Percentiles rank a stretch among this genome's conserved stretches.
phyloP scores from a whole-genome alignment of 768 basidiomycete species.

The Chalciporus chontae region DNA sequence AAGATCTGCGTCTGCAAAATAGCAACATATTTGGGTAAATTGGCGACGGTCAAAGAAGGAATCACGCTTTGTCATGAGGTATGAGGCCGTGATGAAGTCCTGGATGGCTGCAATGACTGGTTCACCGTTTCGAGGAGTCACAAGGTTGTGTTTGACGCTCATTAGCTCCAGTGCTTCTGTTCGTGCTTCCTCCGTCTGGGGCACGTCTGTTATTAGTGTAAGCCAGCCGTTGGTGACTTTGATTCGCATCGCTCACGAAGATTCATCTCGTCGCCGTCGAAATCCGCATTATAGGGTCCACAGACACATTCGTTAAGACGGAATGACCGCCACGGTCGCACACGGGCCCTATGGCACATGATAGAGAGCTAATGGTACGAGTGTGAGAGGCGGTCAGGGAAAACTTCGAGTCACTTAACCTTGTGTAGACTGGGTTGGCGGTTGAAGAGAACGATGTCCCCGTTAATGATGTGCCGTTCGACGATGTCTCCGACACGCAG shows the following conservation, averaged over 20 bases:
- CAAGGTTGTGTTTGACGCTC: slow-evolving; percentile 95
- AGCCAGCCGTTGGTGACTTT: slow-evolving; percentile 1
- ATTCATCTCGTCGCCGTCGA: slow-evolving; percentile 99
- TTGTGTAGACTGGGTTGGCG: slow-evolving; percentile 98
- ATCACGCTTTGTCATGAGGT: slow-evolving; percentile 89
- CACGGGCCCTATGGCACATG: slow-evolving; percentile 97
- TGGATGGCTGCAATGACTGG: slow-evolving; percentile 99
- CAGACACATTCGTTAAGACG: slow-evolving; percentile 98
- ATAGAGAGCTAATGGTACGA: slow-evolving; percentile 72
- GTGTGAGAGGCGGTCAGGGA: slow-evolving; percentile 2
- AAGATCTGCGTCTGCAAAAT: slow-evolving; percentile 84
- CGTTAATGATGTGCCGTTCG: slow-evolving; percentile 91
- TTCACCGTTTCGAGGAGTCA: slow-evolving; percentile 97
- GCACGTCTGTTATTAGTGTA: slow-evolving; percentile 64
- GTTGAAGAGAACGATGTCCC: slow-evolving; percentile 96
- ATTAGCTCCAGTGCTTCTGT: slow-evolving; percentile 97
- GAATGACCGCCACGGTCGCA: slow-evolving; percentile 97
- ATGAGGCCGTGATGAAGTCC: slow-evolving; percentile 99
- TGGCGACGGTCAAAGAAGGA: slow-evolving; percentile 90
- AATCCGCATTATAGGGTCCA: slow-evolving; percentile 98
- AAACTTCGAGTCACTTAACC: slow-evolving; percentile 35
- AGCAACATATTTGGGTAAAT: slow-evolving; percentile 96
- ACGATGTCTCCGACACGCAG: slow-evolving; percentile 88
- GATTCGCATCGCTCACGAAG: slow-evolving; percentile 59
- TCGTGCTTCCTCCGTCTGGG: slow-evolving; percentile 97